Conservation (phyloP, 306 rosid species). For the Macrotyloma uniflorum region DNA sequence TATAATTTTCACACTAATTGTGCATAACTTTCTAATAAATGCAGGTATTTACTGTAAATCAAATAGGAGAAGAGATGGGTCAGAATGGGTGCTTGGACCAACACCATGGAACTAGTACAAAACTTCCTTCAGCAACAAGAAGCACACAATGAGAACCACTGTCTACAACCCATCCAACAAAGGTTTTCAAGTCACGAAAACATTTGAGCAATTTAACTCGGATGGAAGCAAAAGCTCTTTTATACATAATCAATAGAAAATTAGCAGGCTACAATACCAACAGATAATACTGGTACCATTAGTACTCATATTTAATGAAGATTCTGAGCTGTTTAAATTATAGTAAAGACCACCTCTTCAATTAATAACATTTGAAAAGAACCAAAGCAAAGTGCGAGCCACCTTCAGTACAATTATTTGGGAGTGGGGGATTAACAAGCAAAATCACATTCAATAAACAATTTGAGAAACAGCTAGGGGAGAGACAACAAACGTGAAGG, state of each 20-base stretch:
- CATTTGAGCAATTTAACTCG: not conserved
- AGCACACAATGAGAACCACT: not conserved
- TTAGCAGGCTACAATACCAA: not conserved
- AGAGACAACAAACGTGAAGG: constrained; percentile 1
- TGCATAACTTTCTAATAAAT: not conserved
- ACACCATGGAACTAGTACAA: constrained; percentile 12
- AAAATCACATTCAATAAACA: not conserved
- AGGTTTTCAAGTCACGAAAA: not conserved
- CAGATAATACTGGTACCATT: not conserved
- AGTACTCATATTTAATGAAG: not conserved
- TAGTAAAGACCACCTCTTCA: not conserved
- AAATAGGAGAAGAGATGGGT: not conserved
- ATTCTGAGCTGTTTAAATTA: not conserved
- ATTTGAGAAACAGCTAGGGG: not conserved
- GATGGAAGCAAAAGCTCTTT: not conserved
- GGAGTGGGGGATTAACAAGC: not conserved
- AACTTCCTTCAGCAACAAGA: not conserved
- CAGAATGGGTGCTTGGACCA: not conserved
- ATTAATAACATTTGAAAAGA: not conserved
- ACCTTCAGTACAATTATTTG: not conserved
- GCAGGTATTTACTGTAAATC: not conserved
- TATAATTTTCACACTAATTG: not conserved
- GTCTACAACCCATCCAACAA: not conserved
- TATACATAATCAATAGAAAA: not conserved
- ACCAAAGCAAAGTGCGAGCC: not conserved